Base-by-base conservation (phyloP, 805 yeast genomes). In the Schizosaccharomyces pombe region DNA sequence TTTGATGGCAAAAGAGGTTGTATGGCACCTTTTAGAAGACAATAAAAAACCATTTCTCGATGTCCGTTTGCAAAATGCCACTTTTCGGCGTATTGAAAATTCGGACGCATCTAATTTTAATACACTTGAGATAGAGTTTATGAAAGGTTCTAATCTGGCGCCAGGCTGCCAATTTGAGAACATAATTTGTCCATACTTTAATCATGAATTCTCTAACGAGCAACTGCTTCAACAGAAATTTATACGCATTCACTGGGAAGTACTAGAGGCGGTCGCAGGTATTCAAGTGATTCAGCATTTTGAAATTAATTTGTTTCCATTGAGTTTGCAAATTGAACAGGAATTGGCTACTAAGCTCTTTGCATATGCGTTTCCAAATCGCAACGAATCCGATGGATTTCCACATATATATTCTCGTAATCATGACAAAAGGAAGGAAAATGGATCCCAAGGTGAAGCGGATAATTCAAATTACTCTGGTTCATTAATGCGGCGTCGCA, bases 201-300 rank as follows among this genome's bases (percentile, higher is more conserved):
- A 55, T 31, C 61, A 56, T 47, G 62, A 57, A 4, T 54, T 57
- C 60, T 12, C 68, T 67, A 34, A 55, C 29, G 58, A 53, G 26
- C 57, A 55, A 34, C 60, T 59, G 14, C 59, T 55, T 19, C 60
- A 55, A 8, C 59, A 61, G n/a, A 61, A 62, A 47, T 64, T 76
- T 57, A 63, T 80, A 5, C 65, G 66, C 5, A 65, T 79, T 1
- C 62, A 67, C 9, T 87, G 97, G 97, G 74, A 77, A n/a, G 76
- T 82, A 79, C 75, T 81, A 54, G 77, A 75, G 55, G 85, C 94
- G 0, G 81, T 89, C 55, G 97, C 95, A 32, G 97, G 97, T 9
- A 85, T 87, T 53, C 75, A 82, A n/a, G 79, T 87, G 26, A 71
- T 87, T 67, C 78, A 77, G 57, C 68, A 73, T 53, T 79, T 85